Evolutionary conservation across 257 asterid genomes (phyloP), one percentile per base, ranked within the genome.

Genomic region (Plectranthus barbatus): DNA sequence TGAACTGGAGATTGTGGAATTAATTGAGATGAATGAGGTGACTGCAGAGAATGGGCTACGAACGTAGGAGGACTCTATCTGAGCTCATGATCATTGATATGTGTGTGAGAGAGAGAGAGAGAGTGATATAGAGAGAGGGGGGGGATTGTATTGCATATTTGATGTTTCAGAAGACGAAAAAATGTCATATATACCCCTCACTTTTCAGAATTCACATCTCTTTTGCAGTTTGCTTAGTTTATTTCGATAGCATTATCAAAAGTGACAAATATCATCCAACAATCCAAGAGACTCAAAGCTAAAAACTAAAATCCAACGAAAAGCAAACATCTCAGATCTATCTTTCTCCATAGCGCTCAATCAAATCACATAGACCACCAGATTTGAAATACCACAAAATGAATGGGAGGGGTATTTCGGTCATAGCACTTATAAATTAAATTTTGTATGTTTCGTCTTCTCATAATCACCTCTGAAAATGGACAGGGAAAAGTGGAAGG

Each of bases 391-490:
- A 19, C 40, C 2, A 46, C n/a, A n/a, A 46, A 36, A 13, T 63
- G 50, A 17, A 50, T 5, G 20, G 21, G 37, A 67, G 72, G 40
- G 72, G 60, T 52, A 57, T 36, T 46, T 56, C 7, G 21, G 73
- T 68, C 60, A 67, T 67, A 9, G 17, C 10, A 57, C 15, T 11
- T n/a, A 19, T 14, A 44, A 3, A 54, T 41, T 19, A n/a, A n/a
- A n/a, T n/a, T n/a, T n/a, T n/a, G n/a, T n/a, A n/a, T n/a, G 13
- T 26, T 40, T 39, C 49, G 15, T 52, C 7, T 14, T 52, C 55
- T 55, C 58, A 45, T 42, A 26, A 68, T 59, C 49, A 69, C 50
- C 68, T 50, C 67, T 56, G 74, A 60, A 60, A 50, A 54, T 18
- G 62, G 62, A 13, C 41, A 59, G 20, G 3, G 50, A 17, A 7